Evolutionary conservation across 2,329 filamentous ascomycete species (phyloP).

Genomic region (Aureobasidium lini): DNA sequence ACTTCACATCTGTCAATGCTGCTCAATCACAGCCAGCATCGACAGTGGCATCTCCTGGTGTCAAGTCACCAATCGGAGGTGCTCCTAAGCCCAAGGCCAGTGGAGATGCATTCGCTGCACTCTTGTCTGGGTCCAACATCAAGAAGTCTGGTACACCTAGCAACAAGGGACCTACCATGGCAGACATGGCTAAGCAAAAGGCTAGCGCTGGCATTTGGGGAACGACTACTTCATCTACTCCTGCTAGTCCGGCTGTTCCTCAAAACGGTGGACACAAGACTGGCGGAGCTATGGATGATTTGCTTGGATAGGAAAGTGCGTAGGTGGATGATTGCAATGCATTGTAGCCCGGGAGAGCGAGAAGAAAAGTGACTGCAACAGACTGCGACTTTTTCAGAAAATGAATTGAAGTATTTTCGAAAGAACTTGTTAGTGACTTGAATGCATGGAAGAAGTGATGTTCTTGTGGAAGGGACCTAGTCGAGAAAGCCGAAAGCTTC

Average conservation of each 20-base stretch:
- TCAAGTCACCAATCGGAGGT: constrained; percentile 33
- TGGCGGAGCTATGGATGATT: constrained; percentile 32
- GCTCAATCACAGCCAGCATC: constrained; percentile 31
- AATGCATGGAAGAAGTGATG: background rate
- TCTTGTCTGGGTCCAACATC: constrained; percentile 61
- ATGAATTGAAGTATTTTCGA: background rate
- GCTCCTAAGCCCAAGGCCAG: constrained; percentile 43
- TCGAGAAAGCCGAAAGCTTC: too few species aligned
- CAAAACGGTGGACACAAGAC: constrained; percentile 16
- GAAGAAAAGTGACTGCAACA: background rate
- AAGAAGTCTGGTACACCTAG: constrained; percentile 49
- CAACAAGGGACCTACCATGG: constrained; percentile 68
- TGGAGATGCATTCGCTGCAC: constrained; percentile 80
- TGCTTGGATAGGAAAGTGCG: constrained; percentile 34
- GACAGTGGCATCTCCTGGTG: constrained; percentile 28
- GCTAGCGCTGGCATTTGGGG: constrained; percentile 93
- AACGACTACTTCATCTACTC: constrained; percentile 44
- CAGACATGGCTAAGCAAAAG: constrained; percentile 96
- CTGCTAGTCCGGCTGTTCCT: constrained; percentile 13
- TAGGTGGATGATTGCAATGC: constrained; percentile 3
- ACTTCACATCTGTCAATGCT: constrained; percentile 73
- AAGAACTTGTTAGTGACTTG: background rate
- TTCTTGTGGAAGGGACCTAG: background rate
- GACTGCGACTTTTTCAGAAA: constrained; percentile 3
- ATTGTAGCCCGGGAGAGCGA: background rate